Evolutionary conservation across 495 filamentous ascomycete species (phyloP).

Genomic region (Clavariopsis aquatica): DNA sequence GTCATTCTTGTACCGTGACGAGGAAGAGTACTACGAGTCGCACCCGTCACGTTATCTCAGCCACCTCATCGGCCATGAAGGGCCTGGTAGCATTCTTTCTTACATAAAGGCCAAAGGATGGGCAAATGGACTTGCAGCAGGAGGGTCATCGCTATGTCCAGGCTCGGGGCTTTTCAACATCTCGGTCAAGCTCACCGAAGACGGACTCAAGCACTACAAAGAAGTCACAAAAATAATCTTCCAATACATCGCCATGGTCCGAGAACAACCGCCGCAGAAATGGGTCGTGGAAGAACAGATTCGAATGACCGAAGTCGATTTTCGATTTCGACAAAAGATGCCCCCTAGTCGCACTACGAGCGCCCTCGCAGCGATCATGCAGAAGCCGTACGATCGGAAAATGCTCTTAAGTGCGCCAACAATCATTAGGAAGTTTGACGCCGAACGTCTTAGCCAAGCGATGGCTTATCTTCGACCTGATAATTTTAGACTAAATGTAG

Average conservation of each 20-base stretch:
- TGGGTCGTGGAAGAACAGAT: slow-evolving; percentile 95
- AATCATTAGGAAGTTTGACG: slow-evolving; percentile 75
- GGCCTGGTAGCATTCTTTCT: slow-evolving; percentile 91
- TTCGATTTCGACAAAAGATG: slow-evolving; percentile 90
- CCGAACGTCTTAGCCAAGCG: slow-evolving; percentile 71
- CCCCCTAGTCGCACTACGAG: slow-evolving; percentile 87
- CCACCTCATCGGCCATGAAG: slow-evolving; percentile 95
- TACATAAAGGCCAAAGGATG: slow-evolving; percentile 95
- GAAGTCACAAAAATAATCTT: slow-evolving; percentile 88
- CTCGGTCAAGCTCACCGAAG: slow-evolving; percentile 79
- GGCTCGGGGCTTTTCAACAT: slow-evolving; percentile 83
- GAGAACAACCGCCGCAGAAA: slow-evolving; percentile 75
- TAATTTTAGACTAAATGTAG: slow-evolving; percentile 81
- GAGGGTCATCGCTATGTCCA: slow-evolving; percentile 72
- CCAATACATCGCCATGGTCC: slow-evolving; percentile 88
- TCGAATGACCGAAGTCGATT: slow-evolving; percentile 85
- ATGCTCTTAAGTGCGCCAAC: slow-evolving; percentile 77
- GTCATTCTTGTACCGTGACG: slow-evolving; percentile 85
- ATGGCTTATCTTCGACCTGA: slow-evolving; percentile 77
- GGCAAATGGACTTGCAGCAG: slow-evolving; percentile 85
- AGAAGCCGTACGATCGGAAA: slow-evolving; percentile 80
- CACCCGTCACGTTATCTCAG: slow-evolving; percentile 89
- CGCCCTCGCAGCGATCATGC: slow-evolving; percentile 79
- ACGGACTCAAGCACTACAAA: slow-evolving; percentile 79
- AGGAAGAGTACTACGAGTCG: slow-evolving; percentile 76